A percentile compares a stretch with the other conserved stretches of the same genome.
Evolutionary conservation across 2,329 filamentous ascomycete genomes (phyloP).

Genomic region (Coniochaeta sp.): DNA sequence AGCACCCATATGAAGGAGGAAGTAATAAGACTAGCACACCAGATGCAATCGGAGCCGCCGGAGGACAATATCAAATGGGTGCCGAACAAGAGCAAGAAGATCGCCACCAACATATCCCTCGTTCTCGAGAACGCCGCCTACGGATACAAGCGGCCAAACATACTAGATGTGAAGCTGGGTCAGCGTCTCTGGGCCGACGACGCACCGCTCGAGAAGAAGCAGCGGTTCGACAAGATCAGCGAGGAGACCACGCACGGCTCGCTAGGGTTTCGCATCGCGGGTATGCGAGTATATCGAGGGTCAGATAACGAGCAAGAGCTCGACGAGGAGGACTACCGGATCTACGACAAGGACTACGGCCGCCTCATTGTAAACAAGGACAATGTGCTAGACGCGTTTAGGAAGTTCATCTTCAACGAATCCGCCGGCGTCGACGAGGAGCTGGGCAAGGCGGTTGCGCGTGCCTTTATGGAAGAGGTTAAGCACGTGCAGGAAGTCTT

Average conservation of each 20-base stretch:
- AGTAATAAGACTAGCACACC: constrained; percentile 15
- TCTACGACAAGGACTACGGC: constrained; percentile 59
- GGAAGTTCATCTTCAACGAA: constrained; percentile 51
- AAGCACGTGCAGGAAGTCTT: constrained; percentile 44
- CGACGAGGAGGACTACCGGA: constrained; percentile 46
- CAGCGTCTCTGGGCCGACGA: constrained; percentile 78
- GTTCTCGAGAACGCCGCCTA: constrained; percentile 79
- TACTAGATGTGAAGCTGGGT: constrained; percentile 90
- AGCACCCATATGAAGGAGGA: constrained; percentile 31
- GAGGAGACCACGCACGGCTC: constrained; percentile 51
- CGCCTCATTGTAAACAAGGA: constrained; percentile 41
- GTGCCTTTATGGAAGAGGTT: constrained; percentile 46
- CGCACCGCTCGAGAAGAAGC: constrained; percentile 50
- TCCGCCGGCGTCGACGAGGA: constrained; percentile 52
- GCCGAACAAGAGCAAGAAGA: constrained; percentile 47
- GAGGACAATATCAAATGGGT: constrained; percentile 31
- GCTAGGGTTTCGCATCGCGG: constrained; percentile 56
- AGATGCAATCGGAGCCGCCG: background rate
- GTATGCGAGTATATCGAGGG: constrained; percentile 58
- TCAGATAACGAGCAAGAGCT: constrained; percentile 42
- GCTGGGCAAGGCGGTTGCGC: constrained; percentile 46
- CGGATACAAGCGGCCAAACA: constrained; percentile 78
- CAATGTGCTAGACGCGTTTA: constrained; percentile 48
- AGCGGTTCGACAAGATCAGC: constrained; percentile 52
- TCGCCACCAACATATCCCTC: constrained; percentile 72